Base-by-base conservation (phyloP, 345 rosid species). In the Excoecaria cochinchinensis region DNA sequence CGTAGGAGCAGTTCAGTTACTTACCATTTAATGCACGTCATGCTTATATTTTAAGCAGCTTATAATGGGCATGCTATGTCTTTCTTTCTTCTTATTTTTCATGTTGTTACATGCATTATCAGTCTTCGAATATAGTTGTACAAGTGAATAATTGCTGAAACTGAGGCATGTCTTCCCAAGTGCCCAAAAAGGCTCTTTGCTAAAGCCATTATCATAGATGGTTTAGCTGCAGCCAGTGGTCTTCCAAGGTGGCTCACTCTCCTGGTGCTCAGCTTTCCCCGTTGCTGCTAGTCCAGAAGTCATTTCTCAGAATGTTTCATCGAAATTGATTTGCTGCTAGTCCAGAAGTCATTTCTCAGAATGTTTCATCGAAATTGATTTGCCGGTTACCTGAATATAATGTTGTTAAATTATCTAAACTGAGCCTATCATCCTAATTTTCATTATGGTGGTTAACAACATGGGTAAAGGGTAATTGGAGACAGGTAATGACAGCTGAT, bases 151-250 rank as follows among this genome's bases (percentile, higher is more conserved):
- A 13, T 44, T 15, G 64, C 50, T 15, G 13, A 59, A 59, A 59
- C 63, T 22, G 42, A 38, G 71, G 50, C 8, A 66, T 53, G 21
- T 70, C 61, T 38, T 70, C 39, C 72, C 22, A 24, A 48, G 24
- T n/a, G 22, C 31, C 51, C 48, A 63, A 39, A 51, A 52, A 73
- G 63, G 47, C 50, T 12, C 15, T 6, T 8, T 52, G 59, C 6
- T 2, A 71, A 40, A 44, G 31, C 51, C 17, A 39, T 61, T 38
- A 25, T 19, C 50, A n/a, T 38, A 52, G 16, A 6, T 70, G 63
- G 51, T 70, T 70, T 50, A 50, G 76, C 36, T 50, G 59, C 36
- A 11, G 39, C 25, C 48, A n/a, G 53, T 39, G 21, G 48, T 10
- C 59, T 53, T 36, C 2, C n/a, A 16, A 6, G 16, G 47, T 71